phyloP scores from a whole-genome alignment of 352 stramenopile species.

The Pythium aristosporum region DNA sequence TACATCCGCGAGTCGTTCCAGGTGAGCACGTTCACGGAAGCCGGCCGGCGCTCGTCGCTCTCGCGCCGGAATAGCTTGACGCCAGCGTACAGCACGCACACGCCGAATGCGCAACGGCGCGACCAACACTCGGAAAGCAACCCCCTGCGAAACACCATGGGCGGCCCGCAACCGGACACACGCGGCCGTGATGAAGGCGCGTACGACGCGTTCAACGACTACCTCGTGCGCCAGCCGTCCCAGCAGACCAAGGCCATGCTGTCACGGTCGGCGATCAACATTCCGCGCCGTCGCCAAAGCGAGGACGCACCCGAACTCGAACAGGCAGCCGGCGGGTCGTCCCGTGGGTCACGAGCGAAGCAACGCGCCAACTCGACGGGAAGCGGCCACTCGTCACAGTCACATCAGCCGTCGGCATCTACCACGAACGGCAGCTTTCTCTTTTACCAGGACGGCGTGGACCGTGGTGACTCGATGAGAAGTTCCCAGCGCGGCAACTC shows the following conservation, averaged over 20 bases:
- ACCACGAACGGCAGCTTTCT: slow-evolving; percentile 24
- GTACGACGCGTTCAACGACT: slow-evolving; percentile 81
- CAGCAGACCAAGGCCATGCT: slow-evolving; percentile 39
- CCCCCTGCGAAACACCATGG: slow-evolving; percentile 14
- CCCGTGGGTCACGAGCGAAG: not conserved
- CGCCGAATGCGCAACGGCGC: slow-evolving; percentile 29
- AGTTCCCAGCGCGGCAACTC: slow-evolving; percentile 10
- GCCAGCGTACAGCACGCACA: slow-evolving; percentile 35
- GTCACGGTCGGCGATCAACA: slow-evolving; percentile 21
- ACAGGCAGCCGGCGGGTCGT: not conserved
- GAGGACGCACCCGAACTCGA: not conserved
- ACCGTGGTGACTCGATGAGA: slow-evolving; percentile 11
- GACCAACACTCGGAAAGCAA: slow-evolving; percentile 9
- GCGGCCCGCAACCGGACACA: not conserved
- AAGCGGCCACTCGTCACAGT: not conserved
- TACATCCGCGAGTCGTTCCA: slow-evolving; percentile 66
- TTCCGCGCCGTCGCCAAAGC: slow-evolving; percentile 1
- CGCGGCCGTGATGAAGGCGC: slow-evolving; percentile 28
- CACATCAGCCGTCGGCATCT: not conserved
- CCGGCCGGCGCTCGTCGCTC: slow-evolving; percentile 27
- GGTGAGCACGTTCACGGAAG: slow-evolving; percentile 52
- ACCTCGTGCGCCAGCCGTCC: slow-evolving; percentile 50
- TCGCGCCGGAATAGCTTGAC: slow-evolving; percentile 55
- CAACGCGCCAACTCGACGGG: not conserved
- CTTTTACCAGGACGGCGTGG: slow-evolving; percentile 27